Evolutionary conservation across 2,329 filamentous ascomycete genomes (phyloP), one percentile per base, ranked within the genome.

Genomic region (Aspergillus ibericus): DNA sequence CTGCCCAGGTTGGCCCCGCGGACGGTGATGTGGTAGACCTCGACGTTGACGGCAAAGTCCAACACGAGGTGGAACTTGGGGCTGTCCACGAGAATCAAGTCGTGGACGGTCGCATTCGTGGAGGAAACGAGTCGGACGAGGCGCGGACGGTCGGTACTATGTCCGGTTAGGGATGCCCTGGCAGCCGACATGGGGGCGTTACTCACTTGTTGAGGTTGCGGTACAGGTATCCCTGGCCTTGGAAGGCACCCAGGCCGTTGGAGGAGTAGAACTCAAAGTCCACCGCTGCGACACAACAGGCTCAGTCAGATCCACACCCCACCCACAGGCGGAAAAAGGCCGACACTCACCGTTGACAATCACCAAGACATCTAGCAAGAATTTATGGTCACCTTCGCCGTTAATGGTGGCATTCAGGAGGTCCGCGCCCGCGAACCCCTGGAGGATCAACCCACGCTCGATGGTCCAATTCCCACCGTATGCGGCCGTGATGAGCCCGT

Each of bases 51-150:
- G 2, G 64, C 72, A 40, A 70, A 68, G 53, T 77, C 71, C 27
- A 77, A 66, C 0, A 76, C 66, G 6, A 76, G 67, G 55, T 77
- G 74, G 53, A 76, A 77, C 22, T 74, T 76, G 1, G 72, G 73
- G 22, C 66, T 68, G 42, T 74, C 69, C 6, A 74, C 67, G 2
- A 73, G 62, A 42, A 74, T 72, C 44, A 72, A 59, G 44, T 74
- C 69, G 52, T 74, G 72, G 4, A 71, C 62, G 1, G 70, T 60
- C n/a, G 64, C 60, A 32, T 70, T 66, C 2, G 61, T 66, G 4
- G 66, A 64, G 4, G 63, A 66, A 25, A 72, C 60, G 12, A 71
- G 58, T 6, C 70, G 51, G 6, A 69, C 52, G 3, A 72, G 57
- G 16, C 64, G 63, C 5, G 66, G 64, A 4, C 64, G 62, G 18